Evolutionary conservation across 108 stramenopile genomes (phyloP).

Genomic region (Nannochloropsis salina): DNA sequence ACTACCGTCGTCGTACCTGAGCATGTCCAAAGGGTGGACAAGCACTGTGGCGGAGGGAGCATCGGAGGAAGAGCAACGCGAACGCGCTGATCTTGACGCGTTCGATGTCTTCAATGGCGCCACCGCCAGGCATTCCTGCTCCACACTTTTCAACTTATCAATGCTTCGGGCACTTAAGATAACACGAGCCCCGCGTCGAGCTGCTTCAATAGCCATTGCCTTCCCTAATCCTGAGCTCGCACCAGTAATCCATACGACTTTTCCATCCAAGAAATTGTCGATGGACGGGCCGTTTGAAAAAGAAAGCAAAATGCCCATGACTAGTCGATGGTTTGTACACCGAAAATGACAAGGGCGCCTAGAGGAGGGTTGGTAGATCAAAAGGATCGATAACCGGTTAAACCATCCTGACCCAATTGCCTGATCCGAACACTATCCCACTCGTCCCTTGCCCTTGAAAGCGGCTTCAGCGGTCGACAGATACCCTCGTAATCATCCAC

Average conservation of each 20-base stretch:
- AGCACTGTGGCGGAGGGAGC: conserved; percentile 1
- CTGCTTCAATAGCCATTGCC: conserved; percentile 37
- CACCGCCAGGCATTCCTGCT: conserved; percentile 26
- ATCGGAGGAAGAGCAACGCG: neutral
- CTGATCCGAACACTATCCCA: no score
- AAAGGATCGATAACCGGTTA: no score
- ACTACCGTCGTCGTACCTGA: conserved; percentile 19
- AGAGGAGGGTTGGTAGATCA: no score
- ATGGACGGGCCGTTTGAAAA: neutral
- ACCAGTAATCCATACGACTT: conserved; percentile 41
- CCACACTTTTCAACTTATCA: conserved; percentile 28
- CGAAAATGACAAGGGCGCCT: no score
- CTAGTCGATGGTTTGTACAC: neutral
- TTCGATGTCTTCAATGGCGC: neutral
- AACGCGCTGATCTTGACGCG: no score
- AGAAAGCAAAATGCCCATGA: neutral
- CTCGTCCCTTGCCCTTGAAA: no score
- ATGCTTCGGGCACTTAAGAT: conserved; percentile 37
- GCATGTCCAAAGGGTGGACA: conserved; percentile 40
- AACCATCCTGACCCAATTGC: no score
- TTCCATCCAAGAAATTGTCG: conserved; percentile 25
- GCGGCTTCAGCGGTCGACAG: no score
- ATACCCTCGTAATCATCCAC: no score
- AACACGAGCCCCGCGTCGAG: conserved; percentile 28
- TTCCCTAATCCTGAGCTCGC: conserved; percentile 38